phyloP scores from a whole-genome alignment of 2,329 filamentous ascomycete species.

The Stachybotrys chartarum region DNA sequence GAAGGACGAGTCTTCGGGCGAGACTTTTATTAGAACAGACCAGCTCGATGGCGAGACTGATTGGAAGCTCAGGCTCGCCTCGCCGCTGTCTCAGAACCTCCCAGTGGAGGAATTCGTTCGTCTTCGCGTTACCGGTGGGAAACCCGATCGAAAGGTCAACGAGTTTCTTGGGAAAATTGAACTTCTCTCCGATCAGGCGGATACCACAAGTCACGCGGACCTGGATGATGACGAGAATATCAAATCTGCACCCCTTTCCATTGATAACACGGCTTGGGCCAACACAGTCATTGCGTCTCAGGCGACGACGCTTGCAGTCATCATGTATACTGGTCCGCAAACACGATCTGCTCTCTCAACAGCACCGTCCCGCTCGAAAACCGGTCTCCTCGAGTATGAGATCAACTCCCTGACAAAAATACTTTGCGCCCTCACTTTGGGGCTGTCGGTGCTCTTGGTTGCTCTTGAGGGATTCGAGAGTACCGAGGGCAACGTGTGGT shows the following conservation, averaged over 20 bases:
- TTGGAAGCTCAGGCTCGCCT: conserved; percentile 91
- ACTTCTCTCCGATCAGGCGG: conserved; percentile 50
- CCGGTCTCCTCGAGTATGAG: conserved; percentile 86
- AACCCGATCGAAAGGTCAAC: conserved; percentile 90
- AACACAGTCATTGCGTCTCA: conserved; percentile 96
- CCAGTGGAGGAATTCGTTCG: conserved; percentile 63
- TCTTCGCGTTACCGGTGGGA: conserved; percentile 70
- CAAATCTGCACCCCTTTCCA: conserved; percentile 68
- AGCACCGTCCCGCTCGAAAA: conserved; percentile 85
- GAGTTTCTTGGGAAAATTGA: conserved; percentile 90
- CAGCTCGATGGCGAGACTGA: conserved; percentile 97
- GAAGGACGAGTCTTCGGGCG: conserved; percentile 42
- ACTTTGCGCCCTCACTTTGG: conserved; percentile 78
- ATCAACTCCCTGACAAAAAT: conserved; percentile 98
- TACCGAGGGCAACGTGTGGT: conserved; percentile 68
- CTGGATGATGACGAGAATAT: conserved; percentile 24
- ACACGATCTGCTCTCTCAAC: conserved; percentile 92
- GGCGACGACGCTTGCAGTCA: conserved; percentile 77
- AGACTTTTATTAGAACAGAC: conserved; percentile 96
- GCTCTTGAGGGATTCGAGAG: conserved; percentile 75
- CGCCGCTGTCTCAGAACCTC: conserved; percentile 76
- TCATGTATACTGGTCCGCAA: conserved; percentile 91
- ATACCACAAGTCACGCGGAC: conserved; percentile 35
- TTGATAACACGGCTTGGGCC: conserved; percentile 98
- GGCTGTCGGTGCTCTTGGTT: conserved; percentile 81